phyloP scores from a whole-genome alignment of 495 filamentous ascomycete genomes.

The Rhizodiscina lignyota region DNA sequence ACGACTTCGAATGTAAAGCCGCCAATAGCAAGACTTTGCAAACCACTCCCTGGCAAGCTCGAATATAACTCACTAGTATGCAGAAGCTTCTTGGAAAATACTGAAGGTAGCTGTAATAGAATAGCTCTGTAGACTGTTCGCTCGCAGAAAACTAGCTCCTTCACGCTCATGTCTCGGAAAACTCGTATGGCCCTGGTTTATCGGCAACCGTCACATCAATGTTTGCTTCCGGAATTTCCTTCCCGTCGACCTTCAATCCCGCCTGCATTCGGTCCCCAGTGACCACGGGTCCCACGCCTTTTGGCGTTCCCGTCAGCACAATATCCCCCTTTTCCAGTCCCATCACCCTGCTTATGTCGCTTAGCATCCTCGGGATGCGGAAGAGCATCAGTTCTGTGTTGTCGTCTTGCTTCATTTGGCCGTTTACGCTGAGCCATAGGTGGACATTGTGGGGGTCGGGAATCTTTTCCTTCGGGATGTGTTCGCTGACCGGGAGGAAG shows the following conservation, averaged over 20 bases:
- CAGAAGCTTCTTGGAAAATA: too few species aligned
- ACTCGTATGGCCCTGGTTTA: slow-evolving; percentile 35
- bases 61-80: too few species aligned
- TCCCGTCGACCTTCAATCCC: slow-evolving; percentile 63
- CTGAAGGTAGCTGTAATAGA: too few species aligned
- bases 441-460: slow-evolving; percentile 78
- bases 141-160: too few species aligned
- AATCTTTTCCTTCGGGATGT: slow-evolving; percentile 61
- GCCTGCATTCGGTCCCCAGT: slow-evolving; percentile 82
- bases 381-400: slow-evolving; percentile 85
- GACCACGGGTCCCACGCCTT: slow-evolving; percentile 77
- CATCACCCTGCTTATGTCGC: slow-evolving; percentile 89
- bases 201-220: slow-evolving; percentile 77
- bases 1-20: too few species aligned
- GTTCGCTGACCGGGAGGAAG: slow-evolving; percentile 68
- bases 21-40: too few species aligned
- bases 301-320: slow-evolving; percentile 87
- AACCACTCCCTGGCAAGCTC: too few species aligned
- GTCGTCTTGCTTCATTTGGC: slow-evolving; percentile 59
- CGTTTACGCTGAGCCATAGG: slow-evolving; percentile 68
- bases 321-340: slow-evolving; percentile 83
- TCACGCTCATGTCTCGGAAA: slow-evolving; percentile 48
- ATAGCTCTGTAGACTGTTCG: too few species aligned
- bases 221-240: slow-evolving; percentile 69
- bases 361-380: slow-evolving; percentile 67